Evolutionary conservation across 208 protist genomes (phyloP), one percentile per base, ranked within the genome.

Genomic region (Jaenimonas drosophilae): DNA sequence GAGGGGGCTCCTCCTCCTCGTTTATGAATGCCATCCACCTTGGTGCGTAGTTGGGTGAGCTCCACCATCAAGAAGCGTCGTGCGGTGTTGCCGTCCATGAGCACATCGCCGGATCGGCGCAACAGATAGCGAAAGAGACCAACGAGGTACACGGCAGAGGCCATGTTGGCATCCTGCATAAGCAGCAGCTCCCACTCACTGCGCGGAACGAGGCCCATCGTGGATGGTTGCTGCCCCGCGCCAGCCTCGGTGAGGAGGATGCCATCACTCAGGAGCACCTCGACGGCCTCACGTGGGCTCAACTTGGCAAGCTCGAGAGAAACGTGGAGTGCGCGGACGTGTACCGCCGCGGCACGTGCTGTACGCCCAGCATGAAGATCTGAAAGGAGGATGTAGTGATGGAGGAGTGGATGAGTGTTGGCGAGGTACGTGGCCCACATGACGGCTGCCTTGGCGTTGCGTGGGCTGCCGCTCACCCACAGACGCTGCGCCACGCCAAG

Each of bases 301-400:
- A 70, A 24, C 30, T 38, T 21, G 7, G 42, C 24, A 24, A 48
- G n/a, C n/a, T n/a, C n/a, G n/a, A n/a, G n/a, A n/a, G n/a, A n/a
- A n/a, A n/a, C n/a, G n/a, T n/a, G 37, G 49, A 26, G 26, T 37
- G 36, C 58, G 61, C n/a, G 55, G 25, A 51, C 55, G 19, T 57
- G 40, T 17, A 72, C 36, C 6, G 62, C 61, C 23, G 73, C 67
- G 26, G 59, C 61, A 33, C 64, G 54, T 21, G 72, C 27, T 3
- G 69, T 69, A 11, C 72, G 71, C 9, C 69, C 70, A 0, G 52
- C 58, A 7, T 70, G 63, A 19, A 91, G 33, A 41, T 76, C 46
- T n/a, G 51, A 56, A 12, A 84, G 41, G 43, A 81, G 51, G 23
- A 60, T 50, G 56, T 76, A 87, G 69, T 91, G 82, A 38, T 75